Evolutionary conservation across 2,329 filamentous ascomycete genomes (phyloP), one percentile per base, ranked within the genome.

Genomic region (Clarireedia homoeocarpa): DNA sequence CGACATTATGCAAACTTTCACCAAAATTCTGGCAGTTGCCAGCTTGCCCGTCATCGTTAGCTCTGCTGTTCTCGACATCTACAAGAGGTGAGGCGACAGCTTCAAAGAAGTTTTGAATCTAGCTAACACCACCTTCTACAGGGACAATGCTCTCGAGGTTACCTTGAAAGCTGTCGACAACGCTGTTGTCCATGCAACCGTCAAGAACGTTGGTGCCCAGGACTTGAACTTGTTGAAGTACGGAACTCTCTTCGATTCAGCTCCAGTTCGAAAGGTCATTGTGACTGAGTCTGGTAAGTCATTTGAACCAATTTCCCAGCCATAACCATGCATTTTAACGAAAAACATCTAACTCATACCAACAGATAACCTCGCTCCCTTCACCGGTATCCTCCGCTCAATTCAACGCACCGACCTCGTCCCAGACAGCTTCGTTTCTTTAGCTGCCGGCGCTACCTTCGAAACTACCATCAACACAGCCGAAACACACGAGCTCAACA

Each of bases 381-480:
- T 52, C 50, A 45, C 44, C 5, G 50, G 50, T n/a, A 12, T 52
- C n/a, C 68, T 71, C 55, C 64, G 73, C 44, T 71, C 69, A 17
- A 66, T 76, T 27, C 59, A 70, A 47, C 70, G 68, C 23, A 63
- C 58, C 34, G 66, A 69, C 12, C 64, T 77, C 4, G 63, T 58
- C 14, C 62, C 66, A 12, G 68, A 72, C 5, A 67, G 71, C 45
- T 77, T 77, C 63, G 63, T 70, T 36, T 63, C 68, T 7, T 63
- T 77, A n/a, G 66, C 72, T 45, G 71, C 72, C 10, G 61, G 69
- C 56, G 67, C 73, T 56, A 72, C 70, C 6, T 71, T 74, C 58
- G 71, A 73, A 49, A 66, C 73, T 17, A 73, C 71, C 3, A 70
- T 77, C 27, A 73, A 76, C 51, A 65, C 74, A 39, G 74, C 75